Percentiles rank a stretch among this genome's conserved stretches.
Conservation (phyloP, 305 asterid species). For the Solanum hybrid region DNA sequence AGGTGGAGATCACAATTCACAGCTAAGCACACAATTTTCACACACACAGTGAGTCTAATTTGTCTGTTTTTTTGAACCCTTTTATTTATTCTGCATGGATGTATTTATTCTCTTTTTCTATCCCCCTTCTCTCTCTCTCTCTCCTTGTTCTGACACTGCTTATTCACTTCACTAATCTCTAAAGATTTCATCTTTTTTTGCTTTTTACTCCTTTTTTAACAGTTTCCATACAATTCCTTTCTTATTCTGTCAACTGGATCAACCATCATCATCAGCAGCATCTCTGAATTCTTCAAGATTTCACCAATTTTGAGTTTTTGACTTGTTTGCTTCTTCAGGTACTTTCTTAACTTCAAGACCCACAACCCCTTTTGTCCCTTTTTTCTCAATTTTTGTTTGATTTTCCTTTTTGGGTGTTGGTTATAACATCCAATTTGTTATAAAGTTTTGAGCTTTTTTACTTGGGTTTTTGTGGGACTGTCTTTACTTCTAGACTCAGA, state of each 20-base stretch:
- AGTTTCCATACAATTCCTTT: background rate
- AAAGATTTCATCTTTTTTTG: background rate
- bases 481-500: background rate
- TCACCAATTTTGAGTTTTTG: background rate
- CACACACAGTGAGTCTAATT: background rate
- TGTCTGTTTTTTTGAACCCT: background rate
- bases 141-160: background rate
- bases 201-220: background rate
- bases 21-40: background rate
- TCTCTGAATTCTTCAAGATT: background rate
- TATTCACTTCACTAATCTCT: constrained; percentile 5
- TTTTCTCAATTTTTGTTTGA: background rate
- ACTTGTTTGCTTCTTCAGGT: background rate
- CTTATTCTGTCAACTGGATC: constrained; percentile 4
- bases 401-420: background rate
- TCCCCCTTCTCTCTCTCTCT: background rate
- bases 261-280: background rate
- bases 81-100: constrained; percentile 15
- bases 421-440: background rate
- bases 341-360: background rate
- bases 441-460: background rate
- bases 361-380: background rate
- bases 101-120: background rate
- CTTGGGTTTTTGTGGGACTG: background rate
- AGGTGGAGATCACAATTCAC: background rate